Percentiles rank a stretch among this genome's conserved stretches.
These are phyloP conservation scores for Primulina eburnea DNA, from an alignment of 257 asterid species.

Conservation along the genomic window DNA sequence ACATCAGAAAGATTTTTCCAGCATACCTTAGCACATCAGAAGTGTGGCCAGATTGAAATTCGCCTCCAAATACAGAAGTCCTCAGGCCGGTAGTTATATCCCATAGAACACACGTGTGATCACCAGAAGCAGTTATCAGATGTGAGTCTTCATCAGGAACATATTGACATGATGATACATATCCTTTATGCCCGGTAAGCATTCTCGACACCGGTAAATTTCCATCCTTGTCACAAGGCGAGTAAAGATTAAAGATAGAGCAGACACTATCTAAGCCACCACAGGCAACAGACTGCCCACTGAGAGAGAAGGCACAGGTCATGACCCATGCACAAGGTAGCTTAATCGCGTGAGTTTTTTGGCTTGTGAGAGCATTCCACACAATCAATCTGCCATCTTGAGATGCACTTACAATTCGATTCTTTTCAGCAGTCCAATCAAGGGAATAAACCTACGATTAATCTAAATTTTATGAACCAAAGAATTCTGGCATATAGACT, in stretches of 20 bases:
- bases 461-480: slow-evolving; percentile 17
- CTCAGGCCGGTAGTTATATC: slow-evolving; percentile 94
- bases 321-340: slow-evolving; percentile 98
- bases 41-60: slow-evolving; percentile 96
- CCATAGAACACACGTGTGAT: slow-evolving; percentile 93
- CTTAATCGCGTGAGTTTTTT: slow-evolving; percentile 90
- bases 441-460: slow-evolving; percentile 75
- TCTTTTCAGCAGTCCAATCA: slow-evolving; percentile 96
- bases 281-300: slow-evolving; percentile 90
- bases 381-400: slow-evolving; percentile 97
- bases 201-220: slow-evolving; percentile 75
- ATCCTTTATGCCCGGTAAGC: slow-evolving; percentile 94
- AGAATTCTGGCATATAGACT: neutral
- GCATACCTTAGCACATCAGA: slow-evolving; percentile 77
- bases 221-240: slow-evolving; percentile 79
- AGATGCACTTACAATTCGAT: slow-evolving; percentile 96
- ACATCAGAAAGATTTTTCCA: slow-evolving; percentile 17
- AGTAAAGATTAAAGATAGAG: slow-evolving; percentile 85
- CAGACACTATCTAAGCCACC: slow-evolving; percentile 98
- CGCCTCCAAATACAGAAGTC: slow-evolving; percentile 93
- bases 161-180: slow-evolving; percentile 91
- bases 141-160: slow-evolving; percentile 92
- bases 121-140: slow-evolving; percentile 91
- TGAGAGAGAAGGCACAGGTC: slow-evolving; percentile 97
- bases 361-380: slow-evolving; percentile 99